These are phyloP conservation scores for Coemansia sp. DNA, from an alignment of 192 early-diverging fungal genomes.

Conservation along the genomic window DNA sequence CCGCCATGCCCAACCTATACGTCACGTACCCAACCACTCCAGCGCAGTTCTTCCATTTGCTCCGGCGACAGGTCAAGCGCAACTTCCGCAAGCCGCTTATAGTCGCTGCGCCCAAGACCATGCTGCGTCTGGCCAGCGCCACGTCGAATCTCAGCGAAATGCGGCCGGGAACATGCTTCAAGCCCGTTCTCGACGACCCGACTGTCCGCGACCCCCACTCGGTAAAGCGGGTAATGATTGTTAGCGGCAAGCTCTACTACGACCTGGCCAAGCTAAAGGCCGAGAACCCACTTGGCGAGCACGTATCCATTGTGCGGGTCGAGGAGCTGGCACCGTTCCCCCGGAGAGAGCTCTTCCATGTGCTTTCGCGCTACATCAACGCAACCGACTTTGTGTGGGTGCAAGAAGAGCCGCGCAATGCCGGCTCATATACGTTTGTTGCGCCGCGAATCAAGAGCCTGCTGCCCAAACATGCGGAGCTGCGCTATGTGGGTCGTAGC, in stretches of 20 bases:
- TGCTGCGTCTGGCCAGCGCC: conserved; percentile 65
- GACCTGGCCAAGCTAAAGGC: conserved; percentile 79
- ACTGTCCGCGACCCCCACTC: conserved; percentile 46
- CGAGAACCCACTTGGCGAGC: conserved; percentile 61
- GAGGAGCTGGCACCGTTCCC: conserved; percentile 96
- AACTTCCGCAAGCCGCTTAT: conserved; percentile 94
- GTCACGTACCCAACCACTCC: conserved; percentile 89
- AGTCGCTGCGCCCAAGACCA: conserved; percentile 72
- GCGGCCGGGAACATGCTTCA: conserved; percentile 80
- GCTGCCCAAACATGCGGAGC: conserved; percentile 57
- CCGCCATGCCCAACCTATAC: conserved; percentile 83
- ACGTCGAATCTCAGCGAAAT: conserved; percentile 81
- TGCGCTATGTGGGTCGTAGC: conserved; percentile 74
- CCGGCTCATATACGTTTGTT: conserved; percentile 85
- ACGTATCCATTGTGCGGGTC: conserved; percentile 81
- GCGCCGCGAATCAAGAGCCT: conserved; percentile 76
- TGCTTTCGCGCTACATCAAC: conserved; percentile 65
- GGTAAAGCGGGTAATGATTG: conserved; percentile 69
- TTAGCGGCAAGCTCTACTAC: conserved; percentile 91
- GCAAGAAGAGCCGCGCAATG: conserved; percentile 93
- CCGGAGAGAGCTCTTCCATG: conserved; percentile 59
- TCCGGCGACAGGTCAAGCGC: conserved; percentile 86
- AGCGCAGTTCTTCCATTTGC: conserved; percentile 93
- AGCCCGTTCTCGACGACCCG: conserved; percentile 75
- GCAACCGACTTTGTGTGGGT: conserved; percentile 74